These are phyloP conservation scores for Flaveria bidentis DNA, from an alignment of 129 eudicot species.

Conservation along the genomic window DNA sequence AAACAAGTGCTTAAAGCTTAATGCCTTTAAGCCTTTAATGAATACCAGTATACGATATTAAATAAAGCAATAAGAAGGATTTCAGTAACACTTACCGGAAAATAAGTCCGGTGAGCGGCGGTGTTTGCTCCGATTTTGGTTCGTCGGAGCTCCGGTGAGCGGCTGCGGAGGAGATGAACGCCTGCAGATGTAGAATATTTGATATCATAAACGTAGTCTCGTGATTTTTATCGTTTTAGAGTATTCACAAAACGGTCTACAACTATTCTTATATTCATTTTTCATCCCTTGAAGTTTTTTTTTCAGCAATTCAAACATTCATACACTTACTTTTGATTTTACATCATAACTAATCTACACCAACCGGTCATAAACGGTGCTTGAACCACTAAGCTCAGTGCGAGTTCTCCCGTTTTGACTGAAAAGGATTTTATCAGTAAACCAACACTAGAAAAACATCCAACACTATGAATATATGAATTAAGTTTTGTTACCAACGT, in stretches of 20 bases:
- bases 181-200: constrained; percentile 1
- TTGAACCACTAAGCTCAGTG: too few relatives aligned
- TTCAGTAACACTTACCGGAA: constrained; percentile 25
- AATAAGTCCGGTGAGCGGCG: constrained; percentile 3
- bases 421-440: too few relatives aligned
- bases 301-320: too few relatives aligned
- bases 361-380: too few relatives aligned
- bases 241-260: constrained; percentile 11
- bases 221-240: constrained; percentile 11
- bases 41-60: neutral
- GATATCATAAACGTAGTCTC: constrained; percentile 19
- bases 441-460: too few relatives aligned
- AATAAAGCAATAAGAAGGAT: constrained; percentile 3
- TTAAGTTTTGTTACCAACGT: too few relatives aligned
- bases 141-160: constrained; percentile 23
- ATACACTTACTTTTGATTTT: too few relatives aligned
- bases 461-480: too few relatives aligned
- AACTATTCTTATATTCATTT: neutral
- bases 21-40: constrained; percentile 6
- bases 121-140: constrained; percentile 19
- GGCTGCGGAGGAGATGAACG: constrained; percentile 24
- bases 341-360: too few relatives aligned
- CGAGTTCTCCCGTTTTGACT: too few relatives aligned
- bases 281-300: too few relatives aligned
- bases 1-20: constrained; percentile 5